A percentile compares a stretch with the other conserved stretches of the same genome.
Conservation (phyloP, 2,329 filamentous ascomycete species). For the Cladosporium sp. region DNA sequence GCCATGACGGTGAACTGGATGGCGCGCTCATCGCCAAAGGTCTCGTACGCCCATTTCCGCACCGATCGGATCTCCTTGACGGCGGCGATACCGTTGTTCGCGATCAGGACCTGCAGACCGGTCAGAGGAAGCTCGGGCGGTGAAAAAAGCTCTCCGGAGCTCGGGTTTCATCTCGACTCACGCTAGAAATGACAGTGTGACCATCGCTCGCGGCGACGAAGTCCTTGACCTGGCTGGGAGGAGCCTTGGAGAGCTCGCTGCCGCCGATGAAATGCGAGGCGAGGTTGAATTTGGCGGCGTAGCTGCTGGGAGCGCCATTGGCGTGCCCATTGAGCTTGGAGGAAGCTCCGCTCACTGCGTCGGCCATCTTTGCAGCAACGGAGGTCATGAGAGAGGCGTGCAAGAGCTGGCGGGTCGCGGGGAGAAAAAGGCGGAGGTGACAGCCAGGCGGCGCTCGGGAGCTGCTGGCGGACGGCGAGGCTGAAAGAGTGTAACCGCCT, state of each 20-base stretch:
- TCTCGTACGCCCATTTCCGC: slow-evolving; percentile 99
- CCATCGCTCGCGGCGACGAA: slow-evolving; percentile 86
- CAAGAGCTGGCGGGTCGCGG: not conserved
- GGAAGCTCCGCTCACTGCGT: slow-evolving; percentile 35
- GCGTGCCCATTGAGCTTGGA: slow-evolving; percentile 20
- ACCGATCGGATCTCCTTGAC: slow-evolving; percentile 99
- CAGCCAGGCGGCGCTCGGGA: no score
- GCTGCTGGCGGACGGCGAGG: not conserved
- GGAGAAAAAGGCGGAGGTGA: not conserved
- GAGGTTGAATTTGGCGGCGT: slow-evolving; percentile 74
- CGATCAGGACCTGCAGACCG: slow-evolving; percentile 74
- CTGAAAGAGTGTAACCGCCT: not conserved
- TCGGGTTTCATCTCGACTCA: slow-evolving; percentile 45
- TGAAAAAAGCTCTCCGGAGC: slow-evolving; percentile 2
- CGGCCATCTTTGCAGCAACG: slow-evolving; percentile 33
- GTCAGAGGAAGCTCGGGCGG: slow-evolving; percentile 8
- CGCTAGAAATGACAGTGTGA: slow-evolving; percentile 97
- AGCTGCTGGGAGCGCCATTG: slow-evolving; percentile 56
- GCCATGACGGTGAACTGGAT: slow-evolving; percentile 99
- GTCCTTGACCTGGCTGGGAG: slow-evolving; percentile 86
- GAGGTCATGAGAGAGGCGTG: slow-evolving; percentile 14
- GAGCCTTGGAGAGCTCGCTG: slow-evolving; percentile 75
- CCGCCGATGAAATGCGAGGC: slow-evolving; percentile 95
- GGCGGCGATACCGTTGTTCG: slow-evolving; percentile 98
- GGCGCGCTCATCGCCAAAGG: slow-evolving; percentile 93